phyloP scores from a whole-genome alignment of 352 stramenopile genomes.

The Pythium apleroticum region DNA sequence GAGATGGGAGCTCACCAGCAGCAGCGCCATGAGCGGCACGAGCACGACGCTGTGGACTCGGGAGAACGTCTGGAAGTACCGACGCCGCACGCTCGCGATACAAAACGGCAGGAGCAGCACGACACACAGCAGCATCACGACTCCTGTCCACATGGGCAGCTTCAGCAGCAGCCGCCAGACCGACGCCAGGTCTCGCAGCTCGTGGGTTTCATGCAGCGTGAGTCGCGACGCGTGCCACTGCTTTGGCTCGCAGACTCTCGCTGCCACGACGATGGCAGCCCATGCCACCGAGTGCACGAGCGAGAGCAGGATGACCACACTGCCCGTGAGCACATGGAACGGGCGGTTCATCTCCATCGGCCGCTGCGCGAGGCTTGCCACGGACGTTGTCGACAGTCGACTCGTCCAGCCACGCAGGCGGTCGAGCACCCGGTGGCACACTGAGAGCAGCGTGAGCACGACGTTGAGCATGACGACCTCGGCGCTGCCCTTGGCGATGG shows the following conservation, averaged over 20 bases:
- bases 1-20: conserved; percentile 32
- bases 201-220: conserved; percentile 3
- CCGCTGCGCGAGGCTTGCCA: background rate
- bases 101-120: conserved; percentile 31
- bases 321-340: conserved; percentile 39
- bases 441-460: conserved; percentile 30
- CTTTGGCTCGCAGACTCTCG: conserved; percentile 10
- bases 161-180: conserved; percentile 10
- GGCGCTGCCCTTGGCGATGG: conserved; percentile 43
- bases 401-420: conserved; percentile 18
- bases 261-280: conserved; percentile 28
- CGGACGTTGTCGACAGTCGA: background rate
- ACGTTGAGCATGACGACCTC: conserved; percentile 45
- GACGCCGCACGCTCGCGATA: conserved; percentile 18
- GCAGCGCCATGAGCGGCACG: conserved; percentile 30
- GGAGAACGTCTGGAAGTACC: conserved; percentile 34
- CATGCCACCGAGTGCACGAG: conserved; percentile 40
- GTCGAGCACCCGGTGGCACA: conserved; percentile 36
- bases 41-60: conserved; percentile 33
- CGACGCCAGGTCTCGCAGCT: conserved; percentile 23
- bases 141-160: conserved; percentile 46
- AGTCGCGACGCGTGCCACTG: conserved; percentile 33
- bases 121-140: conserved; percentile 34
- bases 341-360: conserved; percentile 37
- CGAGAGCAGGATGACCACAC: conserved; percentile 29